Percentiles rank a stretch among this genome's conserved stretches.
phyloP scores from a whole-genome alignment of 768 basidiomycete species.

The Phaffia tasmanica region DNA sequence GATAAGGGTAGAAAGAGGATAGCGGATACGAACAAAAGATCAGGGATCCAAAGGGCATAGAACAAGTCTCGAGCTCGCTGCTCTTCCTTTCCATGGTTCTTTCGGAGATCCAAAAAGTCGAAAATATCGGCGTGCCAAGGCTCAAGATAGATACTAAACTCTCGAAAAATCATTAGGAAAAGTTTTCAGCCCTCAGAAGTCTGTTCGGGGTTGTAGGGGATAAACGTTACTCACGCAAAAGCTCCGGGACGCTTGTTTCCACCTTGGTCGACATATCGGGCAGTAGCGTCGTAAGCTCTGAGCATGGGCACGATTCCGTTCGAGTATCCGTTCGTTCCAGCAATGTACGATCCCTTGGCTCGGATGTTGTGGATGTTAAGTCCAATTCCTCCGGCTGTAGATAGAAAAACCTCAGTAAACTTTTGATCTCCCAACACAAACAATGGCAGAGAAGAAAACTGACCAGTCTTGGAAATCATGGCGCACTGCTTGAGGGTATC shows the following conservation, averaged over 20 bases:
- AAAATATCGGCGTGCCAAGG: slow-evolving; percentile 98
- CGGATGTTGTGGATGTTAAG: slow-evolving; percentile 92
- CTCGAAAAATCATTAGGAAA: neutral
- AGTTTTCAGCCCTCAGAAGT: neutral
- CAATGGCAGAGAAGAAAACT: neutral
- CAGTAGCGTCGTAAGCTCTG: slow-evolving; percentile 92
- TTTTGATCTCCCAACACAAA: too few species aligned
- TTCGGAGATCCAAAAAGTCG: slow-evolving; percentile 91
- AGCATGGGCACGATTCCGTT: slow-evolving; percentile 99
- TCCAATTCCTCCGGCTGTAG: slow-evolving; percentile 80
- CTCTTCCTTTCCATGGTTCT: slow-evolving; percentile 99
- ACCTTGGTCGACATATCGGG: slow-evolving; percentile 96
- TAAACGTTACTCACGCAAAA: slow-evolving; percentile 47
- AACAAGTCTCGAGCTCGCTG: slow-evolving; percentile 90
- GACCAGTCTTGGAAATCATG: slow-evolving; percentile 85
- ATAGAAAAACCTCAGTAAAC: neutral
- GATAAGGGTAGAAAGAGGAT: slow-evolving; percentile 11
- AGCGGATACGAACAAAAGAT: slow-evolving; percentile 64
- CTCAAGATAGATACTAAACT: slow-evolving; percentile 64
- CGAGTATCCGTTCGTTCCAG: slow-evolving; percentile 96
- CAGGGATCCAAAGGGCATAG: slow-evolving; percentile 95
- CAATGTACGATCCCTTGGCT: slow-evolving; percentile 94
- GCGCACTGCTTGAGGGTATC: slow-evolving; percentile 97
- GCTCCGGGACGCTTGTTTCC: slow-evolving; percentile 99
- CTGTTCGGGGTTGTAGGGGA: neutral